Evolutionary conservation across 257 asterid species (phyloP).

Genomic region (Solanum chmielewskii): DNA sequence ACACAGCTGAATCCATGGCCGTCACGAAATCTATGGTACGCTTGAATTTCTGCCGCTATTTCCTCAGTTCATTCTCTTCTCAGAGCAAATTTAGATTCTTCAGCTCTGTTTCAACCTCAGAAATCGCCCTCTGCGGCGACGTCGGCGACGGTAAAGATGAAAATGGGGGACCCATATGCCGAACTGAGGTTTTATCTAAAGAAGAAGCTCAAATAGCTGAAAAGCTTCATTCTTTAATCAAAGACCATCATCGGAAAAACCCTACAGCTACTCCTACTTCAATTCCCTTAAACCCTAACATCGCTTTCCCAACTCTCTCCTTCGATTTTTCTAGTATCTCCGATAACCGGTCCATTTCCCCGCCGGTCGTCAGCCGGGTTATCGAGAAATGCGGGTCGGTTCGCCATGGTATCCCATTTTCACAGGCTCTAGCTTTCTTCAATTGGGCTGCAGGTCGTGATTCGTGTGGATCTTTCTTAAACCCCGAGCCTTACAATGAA

Average conservation of each 20-base stretch:
- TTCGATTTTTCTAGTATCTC: conserved; percentile 41
- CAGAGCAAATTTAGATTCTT: background rate
- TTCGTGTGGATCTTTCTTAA: background rate
- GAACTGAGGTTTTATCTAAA: conserved; percentile 13
- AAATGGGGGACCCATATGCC: background rate
- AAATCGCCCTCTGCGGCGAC: background rate
- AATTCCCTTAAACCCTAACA: conserved; percentile 28
- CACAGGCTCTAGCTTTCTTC: conserved; percentile 77
- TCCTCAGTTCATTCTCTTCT: background rate
- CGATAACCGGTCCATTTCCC: conserved; percentile 15
- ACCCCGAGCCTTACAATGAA: conserved; percentile 35
- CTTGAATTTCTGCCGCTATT: background rate
- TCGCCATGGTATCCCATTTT: conserved; percentile 78
- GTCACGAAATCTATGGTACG: background rate
- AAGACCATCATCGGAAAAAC: conserved; percentile 67
- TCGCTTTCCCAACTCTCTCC: conserved; percentile 45
- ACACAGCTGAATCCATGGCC: background rate
- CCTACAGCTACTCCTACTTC: conserved; percentile 19
- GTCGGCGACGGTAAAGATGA: background rate
- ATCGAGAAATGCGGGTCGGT: conserved; percentile 61
- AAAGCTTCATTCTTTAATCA: conserved; percentile 43
- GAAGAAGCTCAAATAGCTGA: conserved; percentile 34
- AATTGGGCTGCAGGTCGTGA: conserved; percentile 42
- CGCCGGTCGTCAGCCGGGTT: conserved; percentile 35
- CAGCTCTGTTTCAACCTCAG: conserved; percentile 1